Evolutionary conservation across 768 basidiomycete genomes (phyloP), one percentile per base, ranked within the genome.

Genomic region (Tricholoma hemisulphureum): DNA sequence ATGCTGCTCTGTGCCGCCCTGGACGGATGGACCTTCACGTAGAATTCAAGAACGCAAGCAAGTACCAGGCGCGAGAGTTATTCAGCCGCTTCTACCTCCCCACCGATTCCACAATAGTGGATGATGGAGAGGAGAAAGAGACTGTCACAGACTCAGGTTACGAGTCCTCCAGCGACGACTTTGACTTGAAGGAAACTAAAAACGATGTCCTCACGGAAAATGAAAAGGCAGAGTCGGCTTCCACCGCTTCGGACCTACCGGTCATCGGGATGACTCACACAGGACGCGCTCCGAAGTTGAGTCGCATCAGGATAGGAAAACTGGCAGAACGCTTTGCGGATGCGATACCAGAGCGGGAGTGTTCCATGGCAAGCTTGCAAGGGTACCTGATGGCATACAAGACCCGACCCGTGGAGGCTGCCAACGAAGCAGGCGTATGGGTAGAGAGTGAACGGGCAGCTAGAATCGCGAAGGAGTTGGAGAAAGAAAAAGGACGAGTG

Each of bases 21-120:
- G 87, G 88, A 8, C 80, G 88, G 6, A 82, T 89, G 80, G 87
- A 89, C 63, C 59, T 86, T 9, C 84, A 87, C 60, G 70, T 89
- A 56, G 83, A 87, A 67, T 88, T 88, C 68, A 78, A 78, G 58
- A 75, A 81, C 16, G 84, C 88, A 24, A 84, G 81, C 63, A 77
- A 70, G 53, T 79, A 78, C 66, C 86, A 89, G 64, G 83, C 82
- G 1, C 70, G 70, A 34, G 80, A 82, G 60, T 73, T 89, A 18
- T 89, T 85, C 69, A 76, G 69, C 52, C 75, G 79, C 26, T 89
- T 88, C 69, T 89, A 83, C 64, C 69, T 81, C 6, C 80, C 80
- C 11, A 53, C 61, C 7, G 51, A 61, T 13, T 64, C 61, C 10
- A 55, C 60, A 5, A 57, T 57, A 4, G 61, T 57, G 21, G 63